These are phyloP conservation scores for Fusarium chlamydosporum DNA, from an alignment of 2,329 filamentous ascomycete species.

Conservation along the genomic window DNA sequence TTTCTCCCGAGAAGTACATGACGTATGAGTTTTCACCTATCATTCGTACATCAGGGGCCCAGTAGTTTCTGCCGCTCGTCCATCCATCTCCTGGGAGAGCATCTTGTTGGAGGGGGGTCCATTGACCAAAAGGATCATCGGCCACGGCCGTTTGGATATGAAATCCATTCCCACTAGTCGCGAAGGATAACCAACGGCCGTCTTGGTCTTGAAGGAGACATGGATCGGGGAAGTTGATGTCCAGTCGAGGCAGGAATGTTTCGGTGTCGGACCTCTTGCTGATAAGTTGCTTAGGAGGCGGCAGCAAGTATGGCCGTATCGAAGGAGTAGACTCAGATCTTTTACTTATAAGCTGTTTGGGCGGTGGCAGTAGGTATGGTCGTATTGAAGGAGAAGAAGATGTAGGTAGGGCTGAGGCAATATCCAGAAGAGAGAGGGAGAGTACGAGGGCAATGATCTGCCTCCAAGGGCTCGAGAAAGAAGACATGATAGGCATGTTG, in stretches of 20 bases:
- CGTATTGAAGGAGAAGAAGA: conserved; percentile 6
- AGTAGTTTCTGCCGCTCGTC: conserved; percentile 68
- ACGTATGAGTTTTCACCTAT: conserved; percentile 67
- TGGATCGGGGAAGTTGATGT: conserved; percentile 68
- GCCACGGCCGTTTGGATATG: conserved; percentile 69
- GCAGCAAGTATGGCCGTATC: conserved; percentile 19
- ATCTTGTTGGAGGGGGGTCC: conserved; percentile 64
- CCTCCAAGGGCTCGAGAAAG: conserved; percentile 23
- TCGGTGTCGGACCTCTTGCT: conserved; percentile 29
- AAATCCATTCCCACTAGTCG: conserved; percentile 64
- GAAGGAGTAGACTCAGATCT: neutral
- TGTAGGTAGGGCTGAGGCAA: conserved; percentile 21
- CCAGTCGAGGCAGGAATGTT: conserved; percentile 35
- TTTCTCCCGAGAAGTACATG: conserved; percentile 71
- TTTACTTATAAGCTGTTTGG: conserved; percentile 2
- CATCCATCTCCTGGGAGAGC: conserved; percentile 68
- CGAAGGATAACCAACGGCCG: conserved; percentile 71
- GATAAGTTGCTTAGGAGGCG: conserved; percentile 24
- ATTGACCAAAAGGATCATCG: conserved; percentile 62
- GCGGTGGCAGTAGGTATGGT: conserved; percentile 15
- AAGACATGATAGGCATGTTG: conserved; percentile 28
- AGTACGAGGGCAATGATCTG: conserved; percentile 14
- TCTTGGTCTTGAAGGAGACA: conserved; percentile 63
- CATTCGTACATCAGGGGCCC: conserved; percentile 72
- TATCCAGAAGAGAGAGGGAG: conserved; percentile 22